These are phyloP conservation scores for Paralagenidium karlingii DNA, from an alignment of 352 stramenopile genomes.

Conservation along the genomic window DNA sequence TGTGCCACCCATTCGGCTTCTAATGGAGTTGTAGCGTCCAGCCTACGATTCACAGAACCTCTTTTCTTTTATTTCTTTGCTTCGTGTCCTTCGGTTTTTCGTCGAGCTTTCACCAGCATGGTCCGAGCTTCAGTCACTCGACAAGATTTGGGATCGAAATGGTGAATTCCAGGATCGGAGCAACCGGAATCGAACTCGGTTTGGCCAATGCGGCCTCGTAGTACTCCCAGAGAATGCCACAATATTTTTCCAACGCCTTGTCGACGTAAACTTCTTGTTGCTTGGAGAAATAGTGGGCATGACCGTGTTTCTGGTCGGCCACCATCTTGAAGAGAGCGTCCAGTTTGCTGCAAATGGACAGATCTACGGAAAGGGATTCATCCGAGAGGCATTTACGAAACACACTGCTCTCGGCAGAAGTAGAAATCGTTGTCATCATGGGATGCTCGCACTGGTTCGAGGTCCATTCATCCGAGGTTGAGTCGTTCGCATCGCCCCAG, in stretches of 20 bases:
- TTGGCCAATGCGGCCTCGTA: slow-evolving; percentile 59
- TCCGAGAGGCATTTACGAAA: slow-evolving; percentile 66
- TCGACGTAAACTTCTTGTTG: slow-evolving; percentile 66
- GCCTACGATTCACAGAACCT: no score
- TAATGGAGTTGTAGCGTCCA: no score
- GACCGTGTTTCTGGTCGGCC: slow-evolving; percentile 42
- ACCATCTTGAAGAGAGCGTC: slow-evolving; percentile 82
- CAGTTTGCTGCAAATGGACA: slow-evolving; percentile 71
- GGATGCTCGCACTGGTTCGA: slow-evolving; percentile 21
- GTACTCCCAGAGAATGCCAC: slow-evolving; percentile 71
- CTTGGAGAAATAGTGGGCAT: slow-evolving; percentile 32
- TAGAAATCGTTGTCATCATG: no score
- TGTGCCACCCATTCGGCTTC: no score
- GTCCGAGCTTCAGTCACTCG: no score
- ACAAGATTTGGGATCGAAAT: slow-evolving; percentile 64
- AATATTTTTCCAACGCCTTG: slow-evolving; percentile 58
- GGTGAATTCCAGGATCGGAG: slow-evolving; percentile 70
- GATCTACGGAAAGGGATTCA: slow-evolving; percentile 69
- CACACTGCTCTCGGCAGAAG: slow-evolving; percentile 17
- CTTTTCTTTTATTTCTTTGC: no score
- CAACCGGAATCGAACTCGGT: slow-evolving; percentile 23
- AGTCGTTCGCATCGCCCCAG: no score
- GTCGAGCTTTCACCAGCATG: no score
- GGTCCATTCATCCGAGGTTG: slow-evolving; percentile 44
- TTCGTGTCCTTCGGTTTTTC: no score